Conservation (phyloP, 495 filamentous ascomycete species). For the Neurospora sp. region DNA sequence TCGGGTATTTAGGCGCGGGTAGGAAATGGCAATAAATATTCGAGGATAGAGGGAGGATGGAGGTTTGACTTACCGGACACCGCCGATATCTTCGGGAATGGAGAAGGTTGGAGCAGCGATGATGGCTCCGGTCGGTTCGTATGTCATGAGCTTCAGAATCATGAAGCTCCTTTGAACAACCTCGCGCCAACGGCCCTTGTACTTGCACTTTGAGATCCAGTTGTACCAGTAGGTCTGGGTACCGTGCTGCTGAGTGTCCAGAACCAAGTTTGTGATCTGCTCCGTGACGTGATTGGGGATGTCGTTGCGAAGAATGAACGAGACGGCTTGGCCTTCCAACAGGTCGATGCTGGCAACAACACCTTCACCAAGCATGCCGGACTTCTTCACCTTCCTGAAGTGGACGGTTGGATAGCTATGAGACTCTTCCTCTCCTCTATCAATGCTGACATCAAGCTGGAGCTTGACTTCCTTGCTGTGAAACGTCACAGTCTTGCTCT, state of each 20-base stretch:
- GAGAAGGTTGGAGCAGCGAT: slow-evolving; percentile 48
- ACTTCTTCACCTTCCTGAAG: slow-evolving; percentile 41
- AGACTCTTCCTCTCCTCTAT: slow-evolving; percentile 38
- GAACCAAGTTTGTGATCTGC: slow-evolving; percentile 40
- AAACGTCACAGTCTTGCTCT: slow-evolving; percentile 53
- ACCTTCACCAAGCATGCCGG: slow-evolving; percentile 47
- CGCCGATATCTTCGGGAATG: slow-evolving; percentile 62
- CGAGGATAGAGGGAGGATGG: neutral
- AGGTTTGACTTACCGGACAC: slow-evolving; percentile 30
- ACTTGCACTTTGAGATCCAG: slow-evolving; percentile 58
- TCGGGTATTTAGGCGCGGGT: neutral
- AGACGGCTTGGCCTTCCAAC: slow-evolving; percentile 54
- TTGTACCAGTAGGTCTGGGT: slow-evolving; percentile 59
- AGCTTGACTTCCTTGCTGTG: slow-evolving; percentile 45
- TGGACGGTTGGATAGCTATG: slow-evolving; percentile 32
- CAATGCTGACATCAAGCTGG: slow-evolving; percentile 54
- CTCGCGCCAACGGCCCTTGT: slow-evolving; percentile 61
- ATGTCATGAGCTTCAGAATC: slow-evolving; percentile 63
- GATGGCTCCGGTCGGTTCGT: slow-evolving; percentile 43
- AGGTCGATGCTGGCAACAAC: slow-evolving; percentile 47
- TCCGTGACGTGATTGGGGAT: slow-evolving; percentile 38
- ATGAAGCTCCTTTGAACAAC: slow-evolving; percentile 57
- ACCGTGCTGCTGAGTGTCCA: slow-evolving; percentile 51
- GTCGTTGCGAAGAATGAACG: slow-evolving; percentile 54
- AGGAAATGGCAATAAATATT: neutral